phyloP scores from a whole-genome alignment of 805 yeast species.

The Cyberlindnera maritima region DNA sequence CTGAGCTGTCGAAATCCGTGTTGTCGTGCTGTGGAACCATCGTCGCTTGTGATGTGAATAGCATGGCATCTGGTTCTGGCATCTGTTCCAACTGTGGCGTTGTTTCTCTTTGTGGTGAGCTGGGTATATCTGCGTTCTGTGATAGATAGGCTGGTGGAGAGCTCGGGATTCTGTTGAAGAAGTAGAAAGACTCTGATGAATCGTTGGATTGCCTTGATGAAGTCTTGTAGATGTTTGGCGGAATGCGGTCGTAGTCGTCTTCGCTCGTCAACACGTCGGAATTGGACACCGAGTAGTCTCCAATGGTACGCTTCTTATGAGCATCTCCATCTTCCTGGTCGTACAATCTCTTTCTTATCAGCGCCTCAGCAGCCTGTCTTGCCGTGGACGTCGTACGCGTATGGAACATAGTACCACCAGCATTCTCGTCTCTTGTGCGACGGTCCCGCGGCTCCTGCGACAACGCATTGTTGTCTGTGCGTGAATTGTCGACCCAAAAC shows the following conservation, averaged over 20 bases:
- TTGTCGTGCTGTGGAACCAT: slow-evolving; percentile 9
- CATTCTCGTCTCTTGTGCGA: slow-evolving; percentile 40
- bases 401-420: slow-evolving; percentile 41
- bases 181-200: slow-evolving; percentile 25
- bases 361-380: slow-evolving; percentile 7
- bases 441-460: slow-evolving; percentile 41
- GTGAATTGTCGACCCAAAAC: slow-evolving; percentile 32
- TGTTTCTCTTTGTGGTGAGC: slow-evolving; percentile 18
- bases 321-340: slow-evolving; percentile 16
- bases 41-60: slow-evolving; percentile 25
- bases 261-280: slow-evolving; percentile 27
- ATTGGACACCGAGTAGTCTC: slow-evolving; percentile 10
- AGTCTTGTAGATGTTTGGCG: slow-evolving; percentile 10
- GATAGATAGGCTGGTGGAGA: slow-evolving; percentile 22
- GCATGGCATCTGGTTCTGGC: neutral
- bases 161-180: slow-evolving; percentile 23
- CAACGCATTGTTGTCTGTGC: slow-evolving; percentile 32
- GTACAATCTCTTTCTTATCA: slow-evolving; percentile 19
- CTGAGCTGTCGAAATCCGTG: slow-evolving; percentile 6
- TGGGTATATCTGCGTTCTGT: slow-evolving; percentile 6
- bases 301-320: slow-evolving; percentile 17
- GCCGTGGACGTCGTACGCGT: slow-evolving; percentile 28
- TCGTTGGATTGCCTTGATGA: slow-evolving; percentile 21
- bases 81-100: neutral
- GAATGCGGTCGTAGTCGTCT: slow-evolving; percentile 7